Percentiles rank a stretch among this genome's conserved stretches.
These are phyloP conservation scores for Podaxis sp. DNA, from an alignment of 768 basidiomycete genomes.

Conservation along the genomic window DNA sequence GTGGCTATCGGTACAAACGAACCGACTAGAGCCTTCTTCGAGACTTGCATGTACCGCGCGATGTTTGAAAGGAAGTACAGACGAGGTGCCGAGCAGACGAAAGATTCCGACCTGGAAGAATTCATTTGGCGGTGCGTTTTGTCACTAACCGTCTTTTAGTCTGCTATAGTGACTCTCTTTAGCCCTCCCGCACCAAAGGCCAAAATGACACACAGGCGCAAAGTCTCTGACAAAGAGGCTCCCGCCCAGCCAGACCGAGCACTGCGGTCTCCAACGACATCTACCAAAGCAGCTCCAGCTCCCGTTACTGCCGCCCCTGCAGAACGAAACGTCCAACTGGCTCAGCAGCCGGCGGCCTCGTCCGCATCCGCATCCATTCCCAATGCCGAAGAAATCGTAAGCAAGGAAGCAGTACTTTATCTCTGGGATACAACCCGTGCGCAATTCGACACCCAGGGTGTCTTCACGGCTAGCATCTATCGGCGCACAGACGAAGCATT, in stretches of 20 bases:
- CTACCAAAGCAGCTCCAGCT: constrained; percentile 5
- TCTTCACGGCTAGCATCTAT: constrained; percentile 55
- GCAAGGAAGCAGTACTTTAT: constrained; percentile 57
- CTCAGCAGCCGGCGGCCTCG: background rate
- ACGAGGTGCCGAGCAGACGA: constrained; percentile 63
- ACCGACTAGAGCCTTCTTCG: constrained; percentile 85
- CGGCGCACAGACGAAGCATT: constrained; percentile 44
- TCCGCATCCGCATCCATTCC: constrained; percentile 18
- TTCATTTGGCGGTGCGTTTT: constrained; percentile 80
- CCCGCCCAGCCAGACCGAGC: background rate
- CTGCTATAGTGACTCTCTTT: background rate
- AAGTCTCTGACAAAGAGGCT: constrained; percentile 26
- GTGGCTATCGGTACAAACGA: constrained; percentile 77
- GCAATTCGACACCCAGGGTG: constrained; percentile 52
- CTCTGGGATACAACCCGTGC: constrained; percentile 55
- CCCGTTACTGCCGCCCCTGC: constrained; percentile 10
- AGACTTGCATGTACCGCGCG: constrained; percentile 91
- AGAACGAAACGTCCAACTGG: constrained; percentile 9
- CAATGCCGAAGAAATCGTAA: constrained; percentile 31
- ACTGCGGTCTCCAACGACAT: background rate
- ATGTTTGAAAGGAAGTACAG: constrained; percentile 95
- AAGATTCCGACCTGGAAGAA: constrained; percentile 69
- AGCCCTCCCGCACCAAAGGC: constrained; percentile 36
- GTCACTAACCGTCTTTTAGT: background rate
- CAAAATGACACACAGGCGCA: constrained; percentile 29